Base-by-base conservation (phyloP, 306 rosid genomes). In the Prunus padus region DNA sequence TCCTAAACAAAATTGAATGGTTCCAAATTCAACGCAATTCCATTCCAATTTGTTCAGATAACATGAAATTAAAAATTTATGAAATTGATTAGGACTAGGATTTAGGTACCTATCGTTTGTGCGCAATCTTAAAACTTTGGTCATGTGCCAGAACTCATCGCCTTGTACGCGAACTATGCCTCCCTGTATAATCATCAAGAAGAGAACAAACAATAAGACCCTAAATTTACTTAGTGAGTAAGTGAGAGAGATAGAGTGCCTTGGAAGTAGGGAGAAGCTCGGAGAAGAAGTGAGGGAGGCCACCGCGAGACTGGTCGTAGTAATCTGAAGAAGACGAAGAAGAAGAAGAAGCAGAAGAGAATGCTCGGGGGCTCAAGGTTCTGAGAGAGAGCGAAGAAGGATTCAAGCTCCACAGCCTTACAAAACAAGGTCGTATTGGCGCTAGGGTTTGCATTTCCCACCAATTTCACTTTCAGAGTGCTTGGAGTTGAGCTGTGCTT, bases 61-160 rank as follows among this genome's bases (percentile, higher is more conserved):
- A 8, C 76, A 73, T 23, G 63, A n/a, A 50, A 75, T 28, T 74
- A 44, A 68, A n/a, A 23, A 65, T 44, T 45, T 65, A 64, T 1
- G 12, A 55, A 28, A 6, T 62, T 62, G 67, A 51, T 4, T 47
- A 13, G 14, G n/a, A 4, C 0, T 4, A 19, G 28, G 25, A 56
- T 0, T 3, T 50, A 54, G 72, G 74, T 87, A 95, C 98, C 97
- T 89, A 70, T 88, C 97, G 75, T 85, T 75, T 65, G 84, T 76
- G 71, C 86, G 73, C 83, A 95, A 84, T 80, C 98, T 90, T 76
- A 95, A 84, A 23, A 90, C 97, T 80, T 92, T 92, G 14, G 96
- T 88, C 96, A 95, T 92, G 75, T 95, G 98, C 97, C 96, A 90
- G 74, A 95, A 86, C 56, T 95, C 98, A 85, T 92, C 97, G 28